These are phyloP conservation scores for Lachnellula suecica DNA, from an alignment of 2,329 filamentous ascomycete species.

Conservation along the genomic window DNA sequence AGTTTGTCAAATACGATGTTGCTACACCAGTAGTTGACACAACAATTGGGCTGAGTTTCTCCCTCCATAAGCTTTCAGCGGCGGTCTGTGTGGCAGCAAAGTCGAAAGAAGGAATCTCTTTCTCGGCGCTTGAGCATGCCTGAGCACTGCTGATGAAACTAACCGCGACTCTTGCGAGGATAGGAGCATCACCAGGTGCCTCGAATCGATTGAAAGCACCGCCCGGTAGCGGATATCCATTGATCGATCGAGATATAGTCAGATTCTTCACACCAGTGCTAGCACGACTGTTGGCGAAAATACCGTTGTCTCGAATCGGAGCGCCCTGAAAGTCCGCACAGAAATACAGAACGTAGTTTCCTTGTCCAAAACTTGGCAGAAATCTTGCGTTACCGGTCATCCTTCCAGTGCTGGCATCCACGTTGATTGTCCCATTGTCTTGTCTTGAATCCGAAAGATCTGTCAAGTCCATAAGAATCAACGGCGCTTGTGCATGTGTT, in stretches of 20 bases:
- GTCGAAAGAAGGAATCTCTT: conserved; percentile 66
- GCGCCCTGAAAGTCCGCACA: conserved; percentile 66
- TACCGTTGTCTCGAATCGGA: conserved; percentile 55
- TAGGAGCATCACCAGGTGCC: conserved; percentile 39
- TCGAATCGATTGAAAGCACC: conserved; percentile 64
- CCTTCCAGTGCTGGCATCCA: conserved; percentile 55
- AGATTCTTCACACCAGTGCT: conserved; percentile 45
- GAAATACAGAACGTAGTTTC: conserved; percentile 59
- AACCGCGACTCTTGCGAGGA: conserved; percentile 64
- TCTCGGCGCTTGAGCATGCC: conserved; percentile 67
- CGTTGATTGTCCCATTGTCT: conserved; percentile 51
- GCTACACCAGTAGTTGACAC: conserved; percentile 52
- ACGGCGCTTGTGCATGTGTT: conserved; percentile 43
- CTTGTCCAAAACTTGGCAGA: conserved; percentile 62
- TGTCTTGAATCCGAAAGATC: conserved; percentile 61
- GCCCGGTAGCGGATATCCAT: conserved; percentile 53
- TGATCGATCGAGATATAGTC: conserved; percentile 49
- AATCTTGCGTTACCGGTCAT: conserved; percentile 63
- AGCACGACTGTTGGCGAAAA: conserved; percentile 58
- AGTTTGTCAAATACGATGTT: conserved; percentile 53
- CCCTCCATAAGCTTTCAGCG: conserved; percentile 58
- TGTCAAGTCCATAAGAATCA: conserved; percentile 64
- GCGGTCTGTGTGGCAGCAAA: conserved; percentile 53
- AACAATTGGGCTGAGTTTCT: conserved; percentile 58
- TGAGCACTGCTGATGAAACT: conserved; percentile 66